phyloP scores from a whole-genome alignment of 2,329 filamentous ascomycete species.

The Westerdykella sp. region DNA sequence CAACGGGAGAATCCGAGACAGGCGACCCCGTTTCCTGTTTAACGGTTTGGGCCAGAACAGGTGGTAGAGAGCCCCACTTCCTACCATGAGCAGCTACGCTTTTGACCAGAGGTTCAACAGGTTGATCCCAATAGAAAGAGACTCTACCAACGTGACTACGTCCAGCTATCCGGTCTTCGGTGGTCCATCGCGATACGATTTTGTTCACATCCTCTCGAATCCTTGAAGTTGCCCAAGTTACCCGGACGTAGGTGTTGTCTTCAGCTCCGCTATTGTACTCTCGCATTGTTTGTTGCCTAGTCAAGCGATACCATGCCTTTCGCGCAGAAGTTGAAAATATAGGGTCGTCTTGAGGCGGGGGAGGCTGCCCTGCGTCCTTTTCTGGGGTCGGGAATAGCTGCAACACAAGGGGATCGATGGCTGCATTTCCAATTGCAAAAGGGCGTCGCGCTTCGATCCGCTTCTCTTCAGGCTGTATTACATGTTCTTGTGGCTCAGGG shows the following conservation, averaged over 20 bases:
- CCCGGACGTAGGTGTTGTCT: conserved; percentile 34
- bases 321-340: conserved; percentile 30
- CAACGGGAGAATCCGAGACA: conserved; percentile 16
- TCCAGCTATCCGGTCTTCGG: conserved; percentile 35
- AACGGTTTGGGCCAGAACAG: conserved; percentile 6
- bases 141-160: conserved; percentile 29
- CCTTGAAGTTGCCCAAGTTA: conserved; percentile 32
- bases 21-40: conserved; percentile 18
- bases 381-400: conserved; percentile 21
- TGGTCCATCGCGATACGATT: conserved; percentile 31
- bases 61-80: conserved; percentile 5
- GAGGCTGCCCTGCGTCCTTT: conserved; percentile 4
- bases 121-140: conserved; percentile 36
- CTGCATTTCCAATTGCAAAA: background rate
- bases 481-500: background rate
- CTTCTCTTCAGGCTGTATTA: background rate
- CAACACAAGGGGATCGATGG: conserved; percentile 12
- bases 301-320: conserved; percentile 38
- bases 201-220: conserved; percentile 32
- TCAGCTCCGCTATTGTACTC: conserved; percentile 32
- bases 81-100: conserved; percentile 10
- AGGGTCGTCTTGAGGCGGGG: conserved; percentile 23
- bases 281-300: conserved; percentile 34
- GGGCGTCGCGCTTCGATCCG: background rate
- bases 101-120: background rate